Evolutionary conservation across 1,284 basidiomycete genomes (phyloP), one percentile per base, ranked within the genome.

Genomic region (Ustilago bromivora): DNA sequence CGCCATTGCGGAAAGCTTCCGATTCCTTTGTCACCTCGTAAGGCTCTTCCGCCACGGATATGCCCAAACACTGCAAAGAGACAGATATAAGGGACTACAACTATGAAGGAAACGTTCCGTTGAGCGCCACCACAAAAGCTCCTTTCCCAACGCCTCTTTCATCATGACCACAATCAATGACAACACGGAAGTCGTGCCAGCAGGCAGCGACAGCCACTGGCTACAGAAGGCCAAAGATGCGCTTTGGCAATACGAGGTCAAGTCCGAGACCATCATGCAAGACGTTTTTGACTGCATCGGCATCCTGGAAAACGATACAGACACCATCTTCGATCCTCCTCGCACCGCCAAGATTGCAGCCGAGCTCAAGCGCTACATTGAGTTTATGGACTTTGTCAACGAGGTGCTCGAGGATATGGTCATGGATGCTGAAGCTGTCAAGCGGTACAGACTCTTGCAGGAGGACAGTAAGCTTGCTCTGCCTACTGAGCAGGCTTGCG

Each of bases 361-460:
- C 15, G 55, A 58, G 49, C 56, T 64, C 31, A 41, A 52, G 15
- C 55, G 62, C 17, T 64, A 57, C 17, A n/a, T 64, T 56, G 56
- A 64, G 32, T 57, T 64, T 31, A 64, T 64, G 47, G 49, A 58
- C 8, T 64, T 64, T 53, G 62, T 58, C 47, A 64, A 64, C 49
- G 55, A 64, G 56, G 62, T 64, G 38, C 62, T 64, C 23, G 55
- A 64, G 23, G 55, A 64, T 46, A 64, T 64, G 46, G 56, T 64
- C 19, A 35, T 64, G 41, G 56, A 64, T 49, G 56, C 12, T 12
- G 62, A 64, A 43, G 62, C 62, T 1, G 62, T 64, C 10, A 36
- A 57, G 8, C 47, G 49, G 5, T 64, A 52, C 49, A 52, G 40
- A 19, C 47, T 52, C n/a, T 49, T 64, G 51, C 28, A 63, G 28